Base-by-base conservation (phyloP, 192 early-diverging fungal genomes). In the Fimicolochytrium jonesii region DNA sequence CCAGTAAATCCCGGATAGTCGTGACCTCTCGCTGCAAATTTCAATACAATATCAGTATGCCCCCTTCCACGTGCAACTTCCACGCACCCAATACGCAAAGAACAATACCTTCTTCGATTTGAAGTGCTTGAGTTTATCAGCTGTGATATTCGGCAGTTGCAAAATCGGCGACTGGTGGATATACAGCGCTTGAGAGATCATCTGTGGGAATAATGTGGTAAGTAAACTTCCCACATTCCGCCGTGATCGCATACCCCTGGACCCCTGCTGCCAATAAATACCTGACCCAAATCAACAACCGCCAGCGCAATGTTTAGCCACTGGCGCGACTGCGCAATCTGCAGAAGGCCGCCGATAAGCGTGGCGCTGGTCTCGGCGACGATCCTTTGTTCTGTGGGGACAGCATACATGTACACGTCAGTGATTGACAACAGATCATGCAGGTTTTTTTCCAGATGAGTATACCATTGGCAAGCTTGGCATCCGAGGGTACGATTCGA, bases 121-220 rank as follows among this genome's bases (percentile, higher is more conserved):
- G 55, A 85, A 75, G 15, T 81, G 68, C 61, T 86, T 85, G 39
- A 93, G 50, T 54, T 83, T 71, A n/a, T 89, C 84, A 32, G 71
- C 58, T 29, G 76, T 83, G 31, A 96, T 70, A 41, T 84, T 83
- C 32, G 95, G 95, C 28, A 99, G 77, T 73, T 98, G 93, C 56
- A 89, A 73, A 28, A 98, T 72, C 20, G 88, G 84, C 6, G 89
- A 80, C 35, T 90, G 91, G 61, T 86, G 77, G 63, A 79, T 75
- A 56, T 85, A 89, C 25, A 90, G 73, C 17, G 91, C 97, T 74
- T 99, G 97, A 3, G 92, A 84, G 39, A 99, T 73, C 66, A 87
- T 80, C 77, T 77, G 52, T n/a, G 35, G 64, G 2, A 5, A 45
- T 15, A 15, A 70, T 18, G n/a, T n/a, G n/a, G n/a, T n/a, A n/a